Evolutionary conservation across 2,329 filamentous ascomycete genomes (phyloP).

Genomic region (Fusarium newnesense): DNA sequence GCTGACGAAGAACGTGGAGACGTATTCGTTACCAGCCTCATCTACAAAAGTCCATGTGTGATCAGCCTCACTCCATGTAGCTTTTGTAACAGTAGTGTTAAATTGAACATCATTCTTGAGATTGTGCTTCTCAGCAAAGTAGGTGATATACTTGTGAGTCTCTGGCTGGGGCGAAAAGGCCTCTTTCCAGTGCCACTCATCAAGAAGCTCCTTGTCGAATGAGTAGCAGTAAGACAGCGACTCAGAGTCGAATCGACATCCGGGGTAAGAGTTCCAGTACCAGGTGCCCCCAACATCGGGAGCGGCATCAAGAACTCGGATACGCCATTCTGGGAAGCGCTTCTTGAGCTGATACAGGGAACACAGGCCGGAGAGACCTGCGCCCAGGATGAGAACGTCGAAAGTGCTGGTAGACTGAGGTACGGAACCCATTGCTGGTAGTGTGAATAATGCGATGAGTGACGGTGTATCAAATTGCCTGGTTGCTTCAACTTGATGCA

Average conservation of each 20-base stretch:
- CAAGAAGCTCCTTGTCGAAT: slow-evolving; percentile 31
- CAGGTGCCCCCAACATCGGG: slow-evolving; percentile 40
- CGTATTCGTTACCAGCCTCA: background rate
- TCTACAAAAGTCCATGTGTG: slow-evolving; percentile 19
- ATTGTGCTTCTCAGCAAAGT: slow-evolving; percentile 53
- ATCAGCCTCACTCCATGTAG: background rate
- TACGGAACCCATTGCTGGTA: slow-evolving; percentile 28
- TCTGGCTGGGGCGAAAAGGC: slow-evolving; percentile 56
- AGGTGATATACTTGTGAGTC: slow-evolving; percentile 54
- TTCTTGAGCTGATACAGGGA: slow-evolving; percentile 53
- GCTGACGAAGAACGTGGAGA: slow-evolving; percentile 24
- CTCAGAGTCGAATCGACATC: slow-evolving; percentile 51
- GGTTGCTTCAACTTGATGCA: background rate
- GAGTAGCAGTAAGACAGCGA: slow-evolving; percentile 53
- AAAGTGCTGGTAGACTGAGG: slow-evolving; percentile 11
- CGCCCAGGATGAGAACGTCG: slow-evolving; percentile 36
- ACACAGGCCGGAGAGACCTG: slow-evolving; percentile 53
- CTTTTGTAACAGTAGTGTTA: slow-evolving; percentile 11
- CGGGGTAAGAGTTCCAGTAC: slow-evolving; percentile 43
- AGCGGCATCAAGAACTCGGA: slow-evolving; percentile 33
- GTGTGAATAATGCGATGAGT: background rate
- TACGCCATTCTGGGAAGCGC: slow-evolving; percentile 35
- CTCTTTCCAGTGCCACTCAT: slow-evolving; percentile 36
- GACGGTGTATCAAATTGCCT: rapidly evolving
- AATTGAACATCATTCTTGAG: slow-evolving; percentile 51